Percentiles rank a stretch among this genome's conserved stretches.
Conservation (phyloP, 1,284 basidiomycete species). For the Boletus holoroseus region DNA sequence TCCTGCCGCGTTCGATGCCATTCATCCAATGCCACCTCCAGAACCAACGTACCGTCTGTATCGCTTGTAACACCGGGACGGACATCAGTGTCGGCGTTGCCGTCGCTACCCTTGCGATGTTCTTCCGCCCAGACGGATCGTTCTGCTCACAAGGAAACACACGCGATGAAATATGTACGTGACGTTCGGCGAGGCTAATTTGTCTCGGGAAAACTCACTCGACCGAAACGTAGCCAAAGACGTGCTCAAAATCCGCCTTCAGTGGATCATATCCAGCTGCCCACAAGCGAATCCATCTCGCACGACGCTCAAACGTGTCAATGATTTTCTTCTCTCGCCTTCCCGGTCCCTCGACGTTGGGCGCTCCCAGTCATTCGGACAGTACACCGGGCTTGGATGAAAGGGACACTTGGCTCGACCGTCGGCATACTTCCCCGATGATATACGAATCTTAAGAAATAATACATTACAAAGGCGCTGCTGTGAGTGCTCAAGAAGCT, state of each 20-base stretch:
- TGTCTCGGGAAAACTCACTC: neutral
- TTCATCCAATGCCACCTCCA: constrained; percentile 45
- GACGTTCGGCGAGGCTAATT: neutral
- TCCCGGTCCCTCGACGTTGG: constrained; percentile 6
- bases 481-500: neutral
- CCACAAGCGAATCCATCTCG: constrained; percentile 72
- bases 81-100: constrained; percentile 62
- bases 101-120: constrained; percentile 50
- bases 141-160: constrained; percentile 18
- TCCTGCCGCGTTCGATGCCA: constrained; percentile 46
- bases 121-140: constrained; percentile 52
- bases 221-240: constrained; percentile 42
- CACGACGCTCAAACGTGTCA: constrained; percentile 70
- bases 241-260: constrained; percentile 59
- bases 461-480: constrained; percentile 1
- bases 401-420: neutral
- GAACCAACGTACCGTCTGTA: constrained; percentile 39
- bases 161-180: constrained; percentile 22
- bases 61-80: constrained; percentile 53
- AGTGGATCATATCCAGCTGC: constrained; percentile 76
- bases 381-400: neutral
- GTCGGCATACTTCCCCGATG: neutral
- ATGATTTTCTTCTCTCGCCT: constrained; percentile 63
- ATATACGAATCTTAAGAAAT: neutral
- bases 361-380: neutral